Base-by-base conservation (phyloP, 768 basidiomycete genomes). In the Mycena filopes region DNA sequence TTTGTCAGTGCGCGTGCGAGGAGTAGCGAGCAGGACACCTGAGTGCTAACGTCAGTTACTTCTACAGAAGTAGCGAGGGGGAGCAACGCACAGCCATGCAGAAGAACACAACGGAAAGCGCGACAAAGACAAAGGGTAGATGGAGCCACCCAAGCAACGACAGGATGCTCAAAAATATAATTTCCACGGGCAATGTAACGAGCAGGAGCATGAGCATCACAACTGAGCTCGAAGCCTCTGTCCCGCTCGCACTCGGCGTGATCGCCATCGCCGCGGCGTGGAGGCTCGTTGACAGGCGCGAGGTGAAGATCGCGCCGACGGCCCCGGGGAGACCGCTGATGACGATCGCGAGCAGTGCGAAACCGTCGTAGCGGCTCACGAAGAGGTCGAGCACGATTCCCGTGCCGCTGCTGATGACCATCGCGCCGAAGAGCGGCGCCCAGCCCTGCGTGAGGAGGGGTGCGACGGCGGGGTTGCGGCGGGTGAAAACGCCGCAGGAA, bases 341-440 rank as follows among this genome's bases (percentile, higher is more conserved):
- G 3, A 95, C 93, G 15, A 96, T 87, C 1, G 93, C 91, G 16
- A 99, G 82, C 0, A 98, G 78, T 0, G 93, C 95, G 73, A 93
- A 99, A 2, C 94, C 96, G 60, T 91, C 86, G 70, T 95, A 99
- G 38, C 87, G 83, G 68, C 89, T 90, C 8, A 97, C 96, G 68
- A 96, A 98, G 49, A 86, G 84, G 71, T 98, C 95, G 12, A 99
- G 87, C 0, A 98, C 91, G 66, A 98, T 90, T 0, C 98, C 98
- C 0, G 97, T 93, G 0, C 87, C 94, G 62, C 89, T 92, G 70
- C 89, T 91, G 70, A 97, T 93, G 46, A 87, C 75, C 94, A 97
- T 95, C 8, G 95, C 94, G n/a, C 87, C 87, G 60, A 98, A 90
- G 2, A 99, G 83, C 0, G 98, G 96, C 0, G 84, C 80, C 98